Evolutionary conservation across 495 filamentous ascomycete genomes (phyloP).

Genomic region (Penicillium herquei): DNA sequence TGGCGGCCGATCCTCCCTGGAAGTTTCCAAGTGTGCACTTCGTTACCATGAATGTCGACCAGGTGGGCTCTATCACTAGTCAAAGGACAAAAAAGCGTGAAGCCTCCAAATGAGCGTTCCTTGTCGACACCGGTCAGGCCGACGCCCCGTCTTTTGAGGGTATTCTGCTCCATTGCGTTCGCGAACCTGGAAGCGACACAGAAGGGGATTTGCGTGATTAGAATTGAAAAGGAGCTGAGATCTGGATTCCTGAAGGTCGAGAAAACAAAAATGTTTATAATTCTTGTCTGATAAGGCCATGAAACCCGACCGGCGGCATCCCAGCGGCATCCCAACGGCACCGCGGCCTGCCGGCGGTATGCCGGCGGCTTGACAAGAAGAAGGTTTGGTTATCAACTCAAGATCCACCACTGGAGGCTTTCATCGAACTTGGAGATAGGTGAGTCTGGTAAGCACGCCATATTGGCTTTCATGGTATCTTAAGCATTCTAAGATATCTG

Average conservation of each 20-base stretch:
- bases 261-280: background rate
- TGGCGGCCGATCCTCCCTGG: slow-evolving; percentile 43
- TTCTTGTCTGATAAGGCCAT: background rate
- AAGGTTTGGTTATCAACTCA: slow-evolving; percentile 1
- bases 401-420: background rate
- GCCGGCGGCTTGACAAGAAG: slow-evolving; percentile 2
- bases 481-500: background rate
- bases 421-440: slow-evolving; percentile 4
- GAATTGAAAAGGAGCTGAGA: too few species aligned
- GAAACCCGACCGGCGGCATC: slow-evolving; percentile 2
- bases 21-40: slow-evolving; percentile 45
- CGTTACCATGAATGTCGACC: slow-evolving; percentile 38
- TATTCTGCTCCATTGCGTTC: slow-evolving; percentile 50
- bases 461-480: slow-evolving; percentile 11
- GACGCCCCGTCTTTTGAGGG: slow-evolving; percentile 41
- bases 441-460: slow-evolving; percentile 7
- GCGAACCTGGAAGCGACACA: too few species aligned
- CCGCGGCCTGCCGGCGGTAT: background rate
- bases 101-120: slow-evolving; percentile 37
- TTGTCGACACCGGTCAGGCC: slow-evolving; percentile 43
- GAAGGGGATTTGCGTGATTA: too few species aligned
- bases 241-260: too few species aligned
- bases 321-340: slow-evolving; percentile 4
- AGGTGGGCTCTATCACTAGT: slow-evolving; percentile 42
- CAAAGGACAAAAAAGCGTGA: slow-evolving; percentile 42